These are phyloP conservation scores for Eutrema heterophyllum DNA, from an alignment of 345 rosid species.

Conservation along the genomic window DNA sequence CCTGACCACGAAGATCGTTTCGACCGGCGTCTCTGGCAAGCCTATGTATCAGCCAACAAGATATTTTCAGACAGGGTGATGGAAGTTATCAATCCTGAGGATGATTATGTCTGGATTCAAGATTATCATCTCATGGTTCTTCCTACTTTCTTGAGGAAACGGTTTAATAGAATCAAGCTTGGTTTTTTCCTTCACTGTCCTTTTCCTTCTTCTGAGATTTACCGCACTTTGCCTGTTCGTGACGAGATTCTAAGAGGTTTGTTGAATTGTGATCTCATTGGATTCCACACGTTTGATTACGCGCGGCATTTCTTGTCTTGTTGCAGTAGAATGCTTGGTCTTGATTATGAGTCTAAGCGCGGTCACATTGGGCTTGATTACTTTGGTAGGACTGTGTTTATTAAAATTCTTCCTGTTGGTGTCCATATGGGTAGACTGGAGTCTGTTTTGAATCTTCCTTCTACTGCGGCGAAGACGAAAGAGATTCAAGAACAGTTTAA, in stretches of 20 bases:
- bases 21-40: conserved; percentile 33
- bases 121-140: conserved; percentile 47
- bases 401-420: conserved; percentile 39
- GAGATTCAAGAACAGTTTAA: conserved; percentile 32
- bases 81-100: conserved; percentile 41
- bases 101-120: conserved; percentile 41
- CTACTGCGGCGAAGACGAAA: conserved; percentile 22
- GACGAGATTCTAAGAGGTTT: conserved; percentile 36
- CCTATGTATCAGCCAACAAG: conserved; percentile 41
- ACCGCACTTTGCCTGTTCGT: conserved; percentile 38
- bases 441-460: conserved; percentile 30
- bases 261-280: conserved; percentile 42
- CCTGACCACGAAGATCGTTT: conserved; percentile 38
- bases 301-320: conserved; percentile 41
- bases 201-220: conserved; percentile 43
- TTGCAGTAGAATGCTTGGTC: conserved; percentile 42
- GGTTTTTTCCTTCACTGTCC: conserved; percentile 43
- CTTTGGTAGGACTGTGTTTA: conserved; percentile 36
- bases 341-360: conserved; percentile 36
- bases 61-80: conserved; percentile 36
- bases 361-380: conserved; percentile 42
- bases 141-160: conserved; percentile 41
- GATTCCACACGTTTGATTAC: conserved; percentile 43
- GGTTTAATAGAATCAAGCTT: conserved; percentile 33
- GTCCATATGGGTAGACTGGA: conserved; percentile 39